Percentiles rank a stretch among this genome's conserved stretches.
phyloP scores from a whole-genome alignment of 169 alveolate species.

The Theileria parva region DNA sequence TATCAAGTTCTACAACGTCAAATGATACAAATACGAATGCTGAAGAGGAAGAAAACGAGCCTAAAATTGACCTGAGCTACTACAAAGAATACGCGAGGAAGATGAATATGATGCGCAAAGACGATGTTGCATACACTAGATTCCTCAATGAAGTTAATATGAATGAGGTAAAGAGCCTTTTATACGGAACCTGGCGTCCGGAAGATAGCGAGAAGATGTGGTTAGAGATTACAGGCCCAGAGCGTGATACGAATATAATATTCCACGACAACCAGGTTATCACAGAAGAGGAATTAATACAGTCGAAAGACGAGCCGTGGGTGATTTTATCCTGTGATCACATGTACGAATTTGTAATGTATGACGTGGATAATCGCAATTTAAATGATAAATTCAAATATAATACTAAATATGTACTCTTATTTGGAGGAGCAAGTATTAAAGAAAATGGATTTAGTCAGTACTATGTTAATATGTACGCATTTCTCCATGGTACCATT shows the following conservation, averaged over 20 bases:
- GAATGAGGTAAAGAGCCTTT: constrained; percentile 42
- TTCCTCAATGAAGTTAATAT: constrained; percentile 1
- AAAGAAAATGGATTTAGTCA: background rate
- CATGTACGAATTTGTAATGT: constrained; percentile 16
- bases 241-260: background rate
- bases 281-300: constrained; percentile 18
- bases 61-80: background rate
- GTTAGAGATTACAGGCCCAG: constrained; percentile 24
- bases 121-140: constrained; percentile 26
- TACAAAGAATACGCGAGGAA: constrained; percentile 23
- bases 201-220: constrained; percentile 51
- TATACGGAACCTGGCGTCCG: constrained; percentile 56
- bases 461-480: background rate
- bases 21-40: background rate
- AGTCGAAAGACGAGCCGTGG: background rate
- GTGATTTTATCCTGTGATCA: constrained; percentile 21
- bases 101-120: constrained; percentile 1
- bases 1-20: background rate
- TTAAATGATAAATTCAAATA: background rate
- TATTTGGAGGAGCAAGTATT: constrained; percentile 29
- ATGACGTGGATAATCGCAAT: constrained; percentile 14
- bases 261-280: constrained; percentile 6
- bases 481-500: background rate
- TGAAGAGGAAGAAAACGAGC: background rate
- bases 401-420: constrained; percentile 8